Base-by-base conservation (phyloP, 805 yeast species). In the Ogataea populi-albae region DNA sequence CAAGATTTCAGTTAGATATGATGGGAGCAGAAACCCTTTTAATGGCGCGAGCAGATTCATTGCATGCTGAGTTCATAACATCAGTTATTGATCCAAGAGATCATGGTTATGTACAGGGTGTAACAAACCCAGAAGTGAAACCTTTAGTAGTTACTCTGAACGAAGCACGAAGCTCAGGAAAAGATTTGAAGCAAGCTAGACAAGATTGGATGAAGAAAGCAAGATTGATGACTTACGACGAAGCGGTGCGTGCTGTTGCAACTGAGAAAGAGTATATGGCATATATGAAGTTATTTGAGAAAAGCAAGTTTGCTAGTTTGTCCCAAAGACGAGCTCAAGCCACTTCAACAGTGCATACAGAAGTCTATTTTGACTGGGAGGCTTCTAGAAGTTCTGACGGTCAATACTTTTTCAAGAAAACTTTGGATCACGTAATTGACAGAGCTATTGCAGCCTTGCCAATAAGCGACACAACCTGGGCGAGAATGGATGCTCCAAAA, bases 401-500 rank as follows among this genome's bases (percentile, higher is more conserved):
- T 4, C 72, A 72, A 50, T 72, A 72, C 49, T 66, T 71, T 46
- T 67, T 67, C 41, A 57, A 66, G 41, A 61, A 69, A 2, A 74
- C 81, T 12, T 59, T 75, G 46, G 78, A 70, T 22, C 71, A 71
- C 21, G 83, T 82, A 3, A 59, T 77, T 28, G 68, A 72, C 48
- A 65, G 85, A 37, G 73, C 76, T 0, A 52, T 75, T 19, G 66
- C 67, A 1, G 75, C 64, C 50, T 73, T 81, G 1, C 81, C 81
- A 9, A 71, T 73, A 38, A 69, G 81, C 6, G 84, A 77, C 40
- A 54, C 76, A 50, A 54, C 78, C 17, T 78, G 85, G 85, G 61
- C 79, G 16, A 81, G 79, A 50, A 78, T 83, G 26, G 75, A 76
- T 51, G 65, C 70, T 9, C 85, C 84, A n/a, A 69, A 77, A 43